These are phyloP conservation scores for Colletotrichum viniferum DNA, from an alignment of 2,329 filamentous ascomycete species.

Conservation along the genomic window DNA sequence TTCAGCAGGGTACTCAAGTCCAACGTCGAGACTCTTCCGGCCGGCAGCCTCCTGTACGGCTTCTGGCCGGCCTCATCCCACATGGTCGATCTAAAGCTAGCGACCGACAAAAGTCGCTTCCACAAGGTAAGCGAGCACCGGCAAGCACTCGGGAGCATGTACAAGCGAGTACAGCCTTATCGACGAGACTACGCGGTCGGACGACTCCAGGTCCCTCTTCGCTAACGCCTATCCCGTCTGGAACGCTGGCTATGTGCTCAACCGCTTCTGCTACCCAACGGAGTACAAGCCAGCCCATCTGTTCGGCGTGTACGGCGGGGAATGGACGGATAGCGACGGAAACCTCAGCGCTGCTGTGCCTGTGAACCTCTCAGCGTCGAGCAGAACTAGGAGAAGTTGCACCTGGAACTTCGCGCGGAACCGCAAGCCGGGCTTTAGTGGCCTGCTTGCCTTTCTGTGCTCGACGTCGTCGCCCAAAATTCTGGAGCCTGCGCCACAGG, in stretches of 20 bases:
- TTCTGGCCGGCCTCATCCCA: slow-evolving; percentile 46
- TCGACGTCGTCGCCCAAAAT: slow-evolving; percentile 25
- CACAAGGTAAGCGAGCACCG: slow-evolving; percentile 39
- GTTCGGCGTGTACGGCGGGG: slow-evolving; percentile 2
- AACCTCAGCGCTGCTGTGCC: slow-evolving; percentile 37
- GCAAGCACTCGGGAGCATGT: slow-evolving; percentile 32
- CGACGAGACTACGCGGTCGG: neutral
- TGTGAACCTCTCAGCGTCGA: slow-evolving; percentile 31
- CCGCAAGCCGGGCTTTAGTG: neutral
- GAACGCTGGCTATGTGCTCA: slow-evolving; percentile 33
- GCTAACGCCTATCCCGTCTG: slow-evolving; percentile 26
- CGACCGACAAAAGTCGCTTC: slow-evolving; percentile 32
- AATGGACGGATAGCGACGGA: slow-evolving; percentile 32
- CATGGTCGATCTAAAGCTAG: slow-evolving; percentile 40
- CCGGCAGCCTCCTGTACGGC: slow-evolving; percentile 42
- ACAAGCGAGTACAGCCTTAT: slow-evolving; percentile 45
- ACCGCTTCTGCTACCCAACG: slow-evolving; percentile 34
- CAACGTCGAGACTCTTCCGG: slow-evolving; percentile 35
- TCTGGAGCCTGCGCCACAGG: neutral
- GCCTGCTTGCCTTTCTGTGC: slow-evolving; percentile 29
- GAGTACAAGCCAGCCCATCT: slow-evolving; percentile 25
- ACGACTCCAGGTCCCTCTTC: slow-evolving; percentile 4
- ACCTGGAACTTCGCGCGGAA: slow-evolving; percentile 28
- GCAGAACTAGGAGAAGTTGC: slow-evolving; percentile 31
- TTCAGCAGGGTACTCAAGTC: slow-evolving; percentile 46